Evolutionary conservation across 805 yeast genomes (phyloP).

Genomic region (Nakazawaea ishiwadae): DNA sequence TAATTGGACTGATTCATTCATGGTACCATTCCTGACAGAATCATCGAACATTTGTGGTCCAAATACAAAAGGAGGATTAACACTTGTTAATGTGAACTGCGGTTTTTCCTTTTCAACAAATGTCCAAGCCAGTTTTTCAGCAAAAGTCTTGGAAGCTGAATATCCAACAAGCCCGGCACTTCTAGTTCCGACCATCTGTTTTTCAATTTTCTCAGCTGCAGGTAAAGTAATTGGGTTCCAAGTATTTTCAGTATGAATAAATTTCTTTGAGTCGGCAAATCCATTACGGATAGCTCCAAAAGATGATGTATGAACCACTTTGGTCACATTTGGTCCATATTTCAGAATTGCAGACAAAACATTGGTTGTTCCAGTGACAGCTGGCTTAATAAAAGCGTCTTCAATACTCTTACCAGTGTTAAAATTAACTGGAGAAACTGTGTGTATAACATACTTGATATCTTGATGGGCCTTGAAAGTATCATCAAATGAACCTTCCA

Average conservation of each 20-base stretch:
- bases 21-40: conserved; percentile 21
- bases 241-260: conserved; percentile 22
- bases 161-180: conserved; percentile 18
- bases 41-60: conserved; percentile 49
- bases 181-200: conserved; percentile 20
- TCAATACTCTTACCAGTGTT: conserved; percentile 37
- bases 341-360: conserved; percentile 37
- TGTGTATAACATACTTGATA: conserved; percentile 41
- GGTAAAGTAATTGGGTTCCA: conserved; percentile 34
- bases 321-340: conserved; percentile 38
- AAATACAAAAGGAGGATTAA: conserved; percentile 40
- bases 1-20: conserved; percentile 34
- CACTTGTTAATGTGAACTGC: conserved; percentile 31
- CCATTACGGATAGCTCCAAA: conserved; percentile 44
- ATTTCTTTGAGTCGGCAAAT: conserved; percentile 12
- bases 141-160: conserved; percentile 44
- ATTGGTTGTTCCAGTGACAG: conserved; percentile 48
- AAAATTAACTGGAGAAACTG: conserved; percentile 42
- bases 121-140: conserved; percentile 56
- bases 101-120: conserved; percentile 35
- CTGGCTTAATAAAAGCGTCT: conserved; percentile 47
- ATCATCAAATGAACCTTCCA: conserved; percentile 41
- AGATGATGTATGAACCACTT: conserved; percentile 52
- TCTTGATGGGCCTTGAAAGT: conserved; percentile 36
- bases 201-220: too few species aligned